Percentiles rank a stretch among this genome's conserved stretches.
These are phyloP conservation scores for Pichia manshurica DNA, from an alignment of 805 yeast species.

Conservation along the genomic window DNA sequence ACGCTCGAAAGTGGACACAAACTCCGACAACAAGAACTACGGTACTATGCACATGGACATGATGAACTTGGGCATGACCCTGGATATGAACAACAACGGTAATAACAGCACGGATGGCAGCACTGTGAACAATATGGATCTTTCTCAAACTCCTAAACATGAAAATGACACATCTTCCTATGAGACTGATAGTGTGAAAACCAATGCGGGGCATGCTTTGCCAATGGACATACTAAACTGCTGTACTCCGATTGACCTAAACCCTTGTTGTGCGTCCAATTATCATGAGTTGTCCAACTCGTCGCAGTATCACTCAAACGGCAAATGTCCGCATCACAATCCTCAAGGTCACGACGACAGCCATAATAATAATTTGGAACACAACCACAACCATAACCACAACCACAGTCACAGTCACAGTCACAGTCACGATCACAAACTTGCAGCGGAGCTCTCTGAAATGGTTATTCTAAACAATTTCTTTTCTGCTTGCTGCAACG, in stretches of 20 bases:
- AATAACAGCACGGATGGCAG: background rate
- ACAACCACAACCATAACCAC: background rate
- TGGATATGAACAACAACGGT: background rate
- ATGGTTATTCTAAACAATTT: conserved; percentile 9
- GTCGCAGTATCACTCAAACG: background rate
- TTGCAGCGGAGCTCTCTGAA: conserved; percentile 9
- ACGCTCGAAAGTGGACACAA: background rate
- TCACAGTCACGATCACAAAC: background rate
- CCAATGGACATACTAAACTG: conserved; percentile 2
- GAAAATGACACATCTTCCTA: conserved; percentile 2
- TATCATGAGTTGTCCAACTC: background rate
- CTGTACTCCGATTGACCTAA: conserved; percentile 8
- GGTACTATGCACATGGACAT: background rate
- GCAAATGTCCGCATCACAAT: too few relatives aligned
- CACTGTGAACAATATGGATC: background rate
- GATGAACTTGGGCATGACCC: background rate
- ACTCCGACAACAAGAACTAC: background rate
- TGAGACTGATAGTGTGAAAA: conserved; percentile 9
- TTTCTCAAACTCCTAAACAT: background rate
- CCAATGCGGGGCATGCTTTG: conserved; percentile 6
- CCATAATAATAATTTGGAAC: background rate
- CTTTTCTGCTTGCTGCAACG: conserved; percentile 10
- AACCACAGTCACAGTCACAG: background rate
- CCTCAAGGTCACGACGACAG: background rate
- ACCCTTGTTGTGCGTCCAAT: conserved; percentile 7